Base-by-base conservation (phyloP, 192 early-diverging fungal genomes). In the Bifiguratus adelaidae region DNA sequence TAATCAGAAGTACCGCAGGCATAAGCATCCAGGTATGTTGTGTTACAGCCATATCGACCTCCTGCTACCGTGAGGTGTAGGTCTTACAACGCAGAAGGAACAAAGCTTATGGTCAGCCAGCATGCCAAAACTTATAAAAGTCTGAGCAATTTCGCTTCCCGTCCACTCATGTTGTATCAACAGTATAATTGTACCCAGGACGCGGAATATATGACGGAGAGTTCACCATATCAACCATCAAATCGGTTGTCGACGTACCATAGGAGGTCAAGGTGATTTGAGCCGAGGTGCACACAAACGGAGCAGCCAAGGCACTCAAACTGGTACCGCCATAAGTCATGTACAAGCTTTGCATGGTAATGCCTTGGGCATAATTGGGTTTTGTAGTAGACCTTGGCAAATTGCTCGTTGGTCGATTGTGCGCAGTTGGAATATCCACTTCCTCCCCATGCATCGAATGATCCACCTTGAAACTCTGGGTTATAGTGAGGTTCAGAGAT, bases 321-420 rank as follows among this genome's bases (percentile, higher is more conserved):
- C 79, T 82, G 12, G 80, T 82, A 7, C 76, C 76, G 13, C 81
- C 81, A 48, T 83, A 83, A 24, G 60, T 63, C 78, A 81, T 83
- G 60, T 83, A 81, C 37, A 78, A 54, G 52, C 61, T 77, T 22
- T 70, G 45, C 37, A 71, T 70, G 4, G 78, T 81, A 21, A 60
- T 61, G 0, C 78, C 78, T 52, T 83, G 81, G 0, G 81, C 70
- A 7, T 58, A 38, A 9, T 63, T 63, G 26, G n/a, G 27, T 63
- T 30, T 51, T 46, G 16, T 47, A 59, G 33, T 49, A 59, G 1
- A 59, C 56, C 20, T 38, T 49, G 0, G 32, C 47, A 37, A 49
- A 49, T 35, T 37, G n/a, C 19, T 49, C 23, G 24, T 49, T 49
- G 13, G 24, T 12, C 3, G 35, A 22, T 8, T 22, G 3, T 7